Percentiles rank a stretch among this genome's conserved stretches.
Evolutionary conservation across 2,329 filamentous ascomycete genomes (phyloP).

Genomic region (Xylariaceae sp.): DNA sequence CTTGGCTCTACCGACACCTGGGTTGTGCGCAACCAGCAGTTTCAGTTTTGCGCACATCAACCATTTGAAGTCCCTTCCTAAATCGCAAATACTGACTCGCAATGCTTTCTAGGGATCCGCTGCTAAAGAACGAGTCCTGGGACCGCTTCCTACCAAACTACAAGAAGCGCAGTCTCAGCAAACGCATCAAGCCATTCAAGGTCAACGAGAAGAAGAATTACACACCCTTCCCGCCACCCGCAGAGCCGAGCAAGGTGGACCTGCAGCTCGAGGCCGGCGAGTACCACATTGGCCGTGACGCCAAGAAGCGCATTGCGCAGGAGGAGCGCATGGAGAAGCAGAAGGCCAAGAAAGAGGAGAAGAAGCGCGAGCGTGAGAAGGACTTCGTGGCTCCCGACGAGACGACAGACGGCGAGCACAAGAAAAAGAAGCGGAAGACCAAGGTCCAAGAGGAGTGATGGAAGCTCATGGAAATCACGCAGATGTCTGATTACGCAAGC

Average conservation of each 20-base stretch:
- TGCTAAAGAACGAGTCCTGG: constrained; percentile 28
- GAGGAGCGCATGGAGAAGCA: constrained; percentile 85
- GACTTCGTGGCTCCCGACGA: constrained; percentile 91
- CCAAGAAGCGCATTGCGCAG: constrained; percentile 82
- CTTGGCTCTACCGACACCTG: too few species aligned
- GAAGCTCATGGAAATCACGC: too few species aligned
- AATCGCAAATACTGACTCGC: constrained; percentile 6
- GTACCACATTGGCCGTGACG: constrained; percentile 92
- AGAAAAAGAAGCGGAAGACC: constrained; percentile 70
- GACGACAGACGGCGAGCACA: constrained; percentile 54
- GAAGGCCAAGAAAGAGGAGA: constrained; percentile 85
- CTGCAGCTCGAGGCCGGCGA: constrained; percentile 97
- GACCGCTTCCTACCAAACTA: constrained; percentile 85
- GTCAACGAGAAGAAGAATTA: constrained; percentile 96
- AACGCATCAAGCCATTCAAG: constrained; percentile 79
- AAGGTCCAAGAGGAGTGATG: constrained; percentile 41
- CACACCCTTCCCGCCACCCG: constrained; percentile 94
- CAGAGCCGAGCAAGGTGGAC: constrained; percentile 99
- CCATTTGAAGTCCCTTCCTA: neutral
- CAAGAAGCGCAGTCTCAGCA: constrained; percentile 89
- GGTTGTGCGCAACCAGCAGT: too few species aligned
- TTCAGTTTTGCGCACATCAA: neutral
- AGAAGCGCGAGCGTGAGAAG: constrained; percentile 80
- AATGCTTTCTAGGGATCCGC: constrained; percentile 16
- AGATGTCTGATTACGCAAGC: too few species aligned